Base-by-base conservation (phyloP, 2,329 filamentous ascomycete genomes). In the Stachybotrys echinatus region DNA sequence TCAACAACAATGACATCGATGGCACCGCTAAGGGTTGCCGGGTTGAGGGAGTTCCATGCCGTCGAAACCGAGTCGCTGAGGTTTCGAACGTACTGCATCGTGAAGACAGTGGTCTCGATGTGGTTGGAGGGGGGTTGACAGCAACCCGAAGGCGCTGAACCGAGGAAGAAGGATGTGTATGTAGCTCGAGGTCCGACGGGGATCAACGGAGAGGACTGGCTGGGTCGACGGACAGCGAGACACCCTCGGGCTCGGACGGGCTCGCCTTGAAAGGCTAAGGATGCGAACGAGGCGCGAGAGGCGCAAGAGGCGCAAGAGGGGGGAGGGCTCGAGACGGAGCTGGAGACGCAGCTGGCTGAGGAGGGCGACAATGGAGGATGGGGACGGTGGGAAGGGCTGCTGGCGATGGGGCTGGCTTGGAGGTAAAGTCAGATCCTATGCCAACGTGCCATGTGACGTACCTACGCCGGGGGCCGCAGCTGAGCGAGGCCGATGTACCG, bases 31-130 rank as follows among this genome's bases (percentile, higher is more conserved):
- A 99, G 82, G 12, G 94, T 99, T 42, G 94, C 91, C 47, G 94
- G 94, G 70, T 99, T 99, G 78, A 99, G 95, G 22, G 92, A 96
- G 72, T 99, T 99, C 94, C 94, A 99, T 69, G 94, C 92, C 74
- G 94, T 96, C 61, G 92, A 95, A 62, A 99, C 92, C 48, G 91
- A 95, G 67, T 92, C 92, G 70, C 90, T 94, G 61, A 97, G 83
- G 65, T 92, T 95, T 60, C 94, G 84, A 59, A 97, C 92, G 88
- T 97, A 97, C 79, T 97, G 92, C 94, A 97, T 97, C 55, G 68
- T 76, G 65, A 61, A 22, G 48, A 2, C 12, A n/a, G 19, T 55
- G 52, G 27, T 34, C 10, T 49, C 56, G 52, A 48, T 45, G 34
- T 42, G 27, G 52, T 46, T 50, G 50, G 46, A 37, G 50, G 23